A percentile compares a stretch with the other conserved stretches of the same genome.
phyloP scores from a whole-genome alignment of 2,329 filamentous ascomycete species.

The Aspergillus terreus region DNA sequence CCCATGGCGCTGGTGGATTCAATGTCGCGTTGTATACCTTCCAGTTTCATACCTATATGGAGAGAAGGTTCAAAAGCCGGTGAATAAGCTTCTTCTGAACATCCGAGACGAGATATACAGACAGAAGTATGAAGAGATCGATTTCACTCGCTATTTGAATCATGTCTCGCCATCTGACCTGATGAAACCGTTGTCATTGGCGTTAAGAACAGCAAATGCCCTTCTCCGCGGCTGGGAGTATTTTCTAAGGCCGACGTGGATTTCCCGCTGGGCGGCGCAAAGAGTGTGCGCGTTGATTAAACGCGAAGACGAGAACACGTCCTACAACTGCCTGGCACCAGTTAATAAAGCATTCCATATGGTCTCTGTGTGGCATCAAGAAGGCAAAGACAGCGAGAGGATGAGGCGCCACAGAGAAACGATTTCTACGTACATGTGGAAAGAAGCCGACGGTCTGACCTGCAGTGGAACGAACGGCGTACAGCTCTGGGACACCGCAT shows the following conservation, averaged over 20 bases:
- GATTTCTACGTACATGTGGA: conserved; percentile 6
- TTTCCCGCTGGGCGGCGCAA: conserved; percentile 1
- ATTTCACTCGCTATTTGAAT: conserved; percentile 3
- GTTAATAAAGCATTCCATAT: conserved; percentile 4
- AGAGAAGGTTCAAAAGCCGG: background rate
- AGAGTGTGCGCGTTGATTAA: conserved; percentile 1
- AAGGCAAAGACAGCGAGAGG: background rate
- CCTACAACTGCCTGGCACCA: background rate
- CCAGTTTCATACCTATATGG: conserved; percentile 7
- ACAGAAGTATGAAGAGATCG: background rate
- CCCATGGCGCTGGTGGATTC: conserved; percentile 9
- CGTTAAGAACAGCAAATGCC: conserved; percentile 1
- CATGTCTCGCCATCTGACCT: background rate
- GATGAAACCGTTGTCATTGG: conserved; percentile 1
- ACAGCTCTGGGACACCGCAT: conserved; percentile 8
- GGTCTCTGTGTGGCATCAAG: conserved; percentile 2
- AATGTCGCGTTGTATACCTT: conserved; percentile 4
- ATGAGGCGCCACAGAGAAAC: conserved; percentile 2
- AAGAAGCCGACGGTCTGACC: conserved; percentile 3
- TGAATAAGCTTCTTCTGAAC: conserved; percentile 1
- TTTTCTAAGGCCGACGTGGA: background rate
- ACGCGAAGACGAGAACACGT: background rate
- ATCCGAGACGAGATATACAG: conserved; percentile 6
- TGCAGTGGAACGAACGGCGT: conserved; percentile 6
- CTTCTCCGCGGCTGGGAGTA: conserved; percentile 5